Evolutionary conservation across 139 green algal species (phyloP), one percentile per base, ranked within the genome.

Genomic region (Chlorella vulgaris): DNA sequence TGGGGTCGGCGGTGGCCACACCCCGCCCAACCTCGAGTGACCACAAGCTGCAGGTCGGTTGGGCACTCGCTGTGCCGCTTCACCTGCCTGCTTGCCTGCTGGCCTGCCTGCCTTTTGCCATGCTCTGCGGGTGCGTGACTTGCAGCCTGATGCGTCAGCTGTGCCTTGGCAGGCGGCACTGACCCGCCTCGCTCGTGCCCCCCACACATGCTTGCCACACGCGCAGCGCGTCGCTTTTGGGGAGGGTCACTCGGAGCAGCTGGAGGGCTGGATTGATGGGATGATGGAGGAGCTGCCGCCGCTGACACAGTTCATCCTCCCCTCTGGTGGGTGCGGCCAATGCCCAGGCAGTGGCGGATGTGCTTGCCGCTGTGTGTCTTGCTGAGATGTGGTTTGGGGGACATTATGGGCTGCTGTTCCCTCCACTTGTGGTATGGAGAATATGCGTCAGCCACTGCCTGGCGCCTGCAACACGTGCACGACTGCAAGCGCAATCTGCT

Each of bases 231-330:
- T 84, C 13, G 69, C 78, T 4, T 99, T 99, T 60, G 84, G 87
- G 28, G 47, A 69, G 0, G 60, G 22, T 0, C 76, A 85, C 43
- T 83, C 84, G 1, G 38, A 62, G 10, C 42, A 82, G 73, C 77
- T 99, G 71, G 96, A 99, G 90, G 70, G 83, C 0, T 98, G 95
- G 94, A 97, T 99, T 39, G 96, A 99, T 82, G 86, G 65, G 13
- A 88, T 96, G 85, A 89, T 94, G 63, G 84, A 86, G 19, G 35
- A 91, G 60, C 89, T 99, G 63, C 94, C 96, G 13, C 85, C 87
- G 7, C 88, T 99, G 24, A 91, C 81, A 2, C 92, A 94, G 69
- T 99, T 99, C 91, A 99, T 99, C 69, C 89, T 99, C 62, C 96
- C 96, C 7, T 97, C 93, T 53, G 91, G 91, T 87, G 69, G 91